Evolutionary conservation across 768 basidiomycete genomes (phyloP), one percentile per base, ranked within the genome.

Genomic region (Hemileccinum rubropunctum): DNA sequence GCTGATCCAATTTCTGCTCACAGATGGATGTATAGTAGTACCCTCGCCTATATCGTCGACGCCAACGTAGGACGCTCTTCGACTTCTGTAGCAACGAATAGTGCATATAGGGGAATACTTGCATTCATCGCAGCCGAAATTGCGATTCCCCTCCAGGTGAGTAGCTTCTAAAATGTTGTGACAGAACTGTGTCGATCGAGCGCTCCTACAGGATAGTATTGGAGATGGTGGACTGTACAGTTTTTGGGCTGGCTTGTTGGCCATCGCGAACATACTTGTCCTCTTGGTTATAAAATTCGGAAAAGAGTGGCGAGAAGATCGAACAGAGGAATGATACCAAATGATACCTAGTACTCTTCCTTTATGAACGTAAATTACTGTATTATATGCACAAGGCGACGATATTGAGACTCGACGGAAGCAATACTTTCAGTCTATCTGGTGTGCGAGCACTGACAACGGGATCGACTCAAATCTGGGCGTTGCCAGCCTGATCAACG

Each of bases 31-130:
- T 87, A 84, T 61, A 71, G 80, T 2, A 83, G 80, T 34, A 84
- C 85, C 1, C 73, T 95, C 18, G 86, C 91, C 0, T 95, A 92
- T 61, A 79, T 94, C 37, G 89, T 94, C 15, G 93, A 95, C 59
- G 82, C 90, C 7, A 95, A 95, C 61, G 71, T 73, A 7, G 93
- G 93, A 7, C 79, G 88, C 9, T 90, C 89, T 1, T 86, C 89
- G 1, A 81, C 81, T 2, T 89, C 88, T 0, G 80, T 82, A 9
- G 90, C 92, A 1, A 68, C 74, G 37, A 95, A 95, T 62, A 88
- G 86, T 46, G 77, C 77, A 33, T 88, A 85, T 62, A 78, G 92
- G 37, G 91, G 92, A 0, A 34, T 76, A 3, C 67, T 76, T 14
- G 90, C 86, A 9, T 88, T 87, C 63, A 60, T 87, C 11, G 82